These are phyloP conservation scores for Eucommia ulmoides DNA, from an alignment of 257 asterid species.

Conservation along the genomic window DNA sequence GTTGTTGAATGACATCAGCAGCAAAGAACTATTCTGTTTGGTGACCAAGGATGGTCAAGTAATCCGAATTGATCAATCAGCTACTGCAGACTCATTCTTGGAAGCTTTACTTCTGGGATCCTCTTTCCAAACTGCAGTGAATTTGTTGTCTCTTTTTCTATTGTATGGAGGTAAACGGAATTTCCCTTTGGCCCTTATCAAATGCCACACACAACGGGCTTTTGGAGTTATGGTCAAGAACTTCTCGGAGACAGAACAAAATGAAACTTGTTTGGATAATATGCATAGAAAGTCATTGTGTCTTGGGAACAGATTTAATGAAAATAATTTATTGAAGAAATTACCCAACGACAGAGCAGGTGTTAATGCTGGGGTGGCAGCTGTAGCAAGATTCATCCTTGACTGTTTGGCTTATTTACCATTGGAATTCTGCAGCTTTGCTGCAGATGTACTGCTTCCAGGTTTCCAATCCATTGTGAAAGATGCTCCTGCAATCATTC, in stretches of 20 bases:
- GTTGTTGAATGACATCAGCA: conserved; percentile 68
- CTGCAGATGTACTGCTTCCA: conserved; percentile 64
- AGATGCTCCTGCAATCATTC: conserved; percentile 63
- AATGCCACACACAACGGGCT: conserved; percentile 59
- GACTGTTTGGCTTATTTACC: conserved; percentile 82
- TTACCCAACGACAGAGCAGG: conserved; percentile 17
- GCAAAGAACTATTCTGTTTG: conserved; percentile 62
- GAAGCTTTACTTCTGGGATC: conserved; percentile 51
- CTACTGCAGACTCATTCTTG: conserved; percentile 57
- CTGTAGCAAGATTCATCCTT: conserved; percentile 53
- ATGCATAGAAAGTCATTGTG: conserved; percentile 16
- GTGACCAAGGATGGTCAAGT: conserved; percentile 70
- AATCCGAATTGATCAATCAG: conserved; percentile 71
- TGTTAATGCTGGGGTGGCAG: conserved; percentile 22
- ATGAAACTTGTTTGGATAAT: conserved; percentile 13
- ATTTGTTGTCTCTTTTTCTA: conserved; percentile 57
- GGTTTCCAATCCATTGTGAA: conserved; percentile 59
- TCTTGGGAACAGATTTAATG: conserved; percentile 16
- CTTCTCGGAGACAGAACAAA: conserved; percentile 24
- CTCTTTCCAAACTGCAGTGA: conserved; percentile 67
- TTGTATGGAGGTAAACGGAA: conserved; percentile 73
- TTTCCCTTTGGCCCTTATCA: conserved; percentile 64
- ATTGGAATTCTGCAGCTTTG: conserved; percentile 70
- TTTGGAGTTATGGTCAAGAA: conserved; percentile 48
- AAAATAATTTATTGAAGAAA: conserved; percentile 15